phyloP scores from a whole-genome alignment of 2,329 filamentous ascomycete genomes.

The Alternaria sp. region DNA sequence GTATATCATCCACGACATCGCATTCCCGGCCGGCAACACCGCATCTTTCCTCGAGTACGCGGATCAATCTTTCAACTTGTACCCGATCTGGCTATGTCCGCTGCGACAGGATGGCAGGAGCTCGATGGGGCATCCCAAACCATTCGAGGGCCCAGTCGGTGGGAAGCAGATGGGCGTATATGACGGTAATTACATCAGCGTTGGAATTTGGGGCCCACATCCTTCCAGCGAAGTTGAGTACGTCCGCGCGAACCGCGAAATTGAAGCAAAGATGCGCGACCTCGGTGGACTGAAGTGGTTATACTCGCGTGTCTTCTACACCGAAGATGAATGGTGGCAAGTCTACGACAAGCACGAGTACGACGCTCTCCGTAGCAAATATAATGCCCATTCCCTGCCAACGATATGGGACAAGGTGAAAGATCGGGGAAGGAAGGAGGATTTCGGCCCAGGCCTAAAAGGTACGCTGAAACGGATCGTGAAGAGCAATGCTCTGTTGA shows the following conservation, averaged over 20 bases:
- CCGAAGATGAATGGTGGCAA: slow-evolving; percentile 73
- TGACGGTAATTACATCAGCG: slow-evolving; percentile 43
- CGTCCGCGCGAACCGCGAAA: slow-evolving; percentile 71
- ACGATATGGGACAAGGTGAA: slow-evolving; percentile 73
- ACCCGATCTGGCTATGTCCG: slow-evolving; percentile 68
- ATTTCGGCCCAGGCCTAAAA: slow-evolving; percentile 31
- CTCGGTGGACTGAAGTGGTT: slow-evolving; percentile 86
- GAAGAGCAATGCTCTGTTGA: slow-evolving; percentile 43
- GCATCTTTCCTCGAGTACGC: slow-evolving; percentile 63
- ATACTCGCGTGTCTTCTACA: slow-evolving; percentile 86
- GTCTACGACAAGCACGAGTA: slow-evolving; percentile 70
- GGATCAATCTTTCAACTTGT: slow-evolving; percentile 58
- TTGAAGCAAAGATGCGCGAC: slow-evolving; percentile 73
- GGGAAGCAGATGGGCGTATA: slow-evolving; percentile 21
- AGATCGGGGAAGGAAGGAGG: slow-evolving; percentile 46
- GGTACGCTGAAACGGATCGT: slow-evolving; percentile 35
- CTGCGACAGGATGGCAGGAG: slow-evolving; percentile 45
- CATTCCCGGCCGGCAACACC: slow-evolving; percentile 62
- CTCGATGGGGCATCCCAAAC: slow-evolving; percentile 43
- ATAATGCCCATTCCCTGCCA: slow-evolving; percentile 68
- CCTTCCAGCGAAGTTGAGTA: slow-evolving; percentile 66
- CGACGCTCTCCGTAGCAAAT: slow-evolving; percentile 68
- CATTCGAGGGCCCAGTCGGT: slow-evolving; percentile 15
- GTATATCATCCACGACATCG: slow-evolving; percentile 71
- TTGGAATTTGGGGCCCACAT: slow-evolving; percentile 79